Percentiles rank a stretch among this genome's conserved stretches.
Evolutionary conservation across 371 early-diverging fungal genomes (phyloP).

Genomic region (Rhizopus arrhizus): DNA sequence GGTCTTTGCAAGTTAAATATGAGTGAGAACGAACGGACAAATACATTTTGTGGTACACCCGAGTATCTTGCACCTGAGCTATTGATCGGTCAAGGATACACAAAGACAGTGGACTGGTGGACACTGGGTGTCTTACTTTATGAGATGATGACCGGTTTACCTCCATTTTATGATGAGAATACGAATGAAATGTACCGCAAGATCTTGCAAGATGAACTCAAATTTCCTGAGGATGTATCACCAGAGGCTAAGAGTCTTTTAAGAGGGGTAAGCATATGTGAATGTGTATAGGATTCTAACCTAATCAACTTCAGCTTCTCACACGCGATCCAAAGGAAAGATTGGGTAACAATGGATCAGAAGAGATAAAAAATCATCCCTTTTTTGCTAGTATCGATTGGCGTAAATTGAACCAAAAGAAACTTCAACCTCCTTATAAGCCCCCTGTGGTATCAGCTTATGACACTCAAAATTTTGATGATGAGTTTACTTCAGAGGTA

Average conservation of each 20-base stretch:
- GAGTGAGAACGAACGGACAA: slow-evolving; percentile 90
- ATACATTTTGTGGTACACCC: slow-evolving; percentile 99
- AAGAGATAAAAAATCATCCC: slow-evolving; percentile 88
- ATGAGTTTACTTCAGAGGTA: slow-evolving; percentile 80
- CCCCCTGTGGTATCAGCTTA: slow-evolving; percentile 81
- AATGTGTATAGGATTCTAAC: slow-evolving; percentile 38
- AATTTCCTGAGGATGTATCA: slow-evolving; percentile 85
- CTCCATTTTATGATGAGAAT: slow-evolving; percentile 96
- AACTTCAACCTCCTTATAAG: slow-evolving; percentile 91
- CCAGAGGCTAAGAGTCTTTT: slow-evolving; percentile 74
- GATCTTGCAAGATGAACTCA: slow-evolving; percentile 83
- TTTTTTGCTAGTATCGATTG: slow-evolving; percentile 95
- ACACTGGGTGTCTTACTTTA: slow-evolving; percentile 94
- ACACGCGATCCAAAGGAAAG: slow-evolving; percentile 85
- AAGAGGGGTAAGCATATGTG: slow-evolving; percentile 56
- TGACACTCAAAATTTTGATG: slow-evolving; percentile 86
- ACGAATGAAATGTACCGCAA: slow-evolving; percentile 95
- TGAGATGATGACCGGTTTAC: slow-evolving; percentile 94
- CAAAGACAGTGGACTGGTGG: slow-evolving; percentile 96
- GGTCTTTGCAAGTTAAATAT: slow-evolving; percentile 96
- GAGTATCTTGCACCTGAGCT: slow-evolving; percentile 99
- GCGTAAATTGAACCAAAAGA: slow-evolving; percentile 81
- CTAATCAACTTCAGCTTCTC: slow-evolving; percentile 54
- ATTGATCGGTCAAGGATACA: slow-evolving; percentile 90
- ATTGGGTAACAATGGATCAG: slow-evolving; percentile 85